Percentiles rank a stretch among this genome's conserved stretches.
phyloP scores from a whole-genome alignment of 2,329 filamentous ascomycete genomes.

The Helotiales sp. region DNA sequence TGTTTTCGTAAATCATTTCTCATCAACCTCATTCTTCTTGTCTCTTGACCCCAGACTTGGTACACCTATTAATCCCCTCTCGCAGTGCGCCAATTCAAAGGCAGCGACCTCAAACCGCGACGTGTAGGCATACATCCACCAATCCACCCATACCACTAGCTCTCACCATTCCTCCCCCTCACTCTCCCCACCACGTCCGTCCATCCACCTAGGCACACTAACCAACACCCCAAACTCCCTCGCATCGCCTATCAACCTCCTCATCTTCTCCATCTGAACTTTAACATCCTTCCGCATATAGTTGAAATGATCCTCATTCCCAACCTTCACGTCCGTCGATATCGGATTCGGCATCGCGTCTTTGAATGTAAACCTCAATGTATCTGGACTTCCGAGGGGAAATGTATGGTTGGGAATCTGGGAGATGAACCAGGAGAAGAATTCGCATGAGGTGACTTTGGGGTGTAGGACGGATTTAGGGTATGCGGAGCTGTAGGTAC shows the following conservation, averaged over 20 bases:
- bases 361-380: constrained; percentile 14
- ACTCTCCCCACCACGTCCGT: background rate
- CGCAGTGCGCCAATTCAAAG: too few relatives aligned
- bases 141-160: too few relatives aligned
- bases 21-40: background rate
- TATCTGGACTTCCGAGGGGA: background rate
- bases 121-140: too few relatives aligned
- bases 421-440: constrained; percentile 11
- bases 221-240: constrained; percentile 15
- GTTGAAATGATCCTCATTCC: constrained; percentile 17
- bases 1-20: background rate
- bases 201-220: constrained; percentile 9
- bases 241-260: constrained; percentile 5
- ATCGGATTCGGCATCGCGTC: constrained; percentile 13
- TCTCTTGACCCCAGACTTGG: background rate
- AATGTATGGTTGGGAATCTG: constrained; percentile 1
- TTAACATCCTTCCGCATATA: constrained; percentile 16
- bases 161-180: constrained; percentile 11
- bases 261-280: constrained; percentile 4
- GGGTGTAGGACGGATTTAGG: constrained; percentile 11
- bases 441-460: constrained; percentile 7
- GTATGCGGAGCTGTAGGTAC: constrained; percentile 4
- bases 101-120: too few relatives aligned
- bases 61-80: constrained; percentile 3
- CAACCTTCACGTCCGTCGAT: background rate